Base-by-base conservation (phyloP, 768 basidiomycete genomes). In the Postia placenta region DNA sequence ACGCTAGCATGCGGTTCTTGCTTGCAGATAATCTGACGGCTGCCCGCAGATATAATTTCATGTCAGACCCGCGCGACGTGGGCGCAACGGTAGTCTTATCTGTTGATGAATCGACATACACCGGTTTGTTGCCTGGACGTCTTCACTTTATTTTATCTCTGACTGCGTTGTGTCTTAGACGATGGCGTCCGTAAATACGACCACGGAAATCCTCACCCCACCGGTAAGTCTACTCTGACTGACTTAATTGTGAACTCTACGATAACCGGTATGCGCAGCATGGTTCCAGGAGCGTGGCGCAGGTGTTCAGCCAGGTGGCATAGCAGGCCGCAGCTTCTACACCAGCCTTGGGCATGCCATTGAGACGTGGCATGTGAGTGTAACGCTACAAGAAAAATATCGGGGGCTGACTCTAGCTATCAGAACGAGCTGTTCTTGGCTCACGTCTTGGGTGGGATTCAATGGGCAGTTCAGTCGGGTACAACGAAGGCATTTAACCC, bases 281-380 rank as follows among this genome's bases (percentile, higher is more conserved):
- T 93, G 89, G 90, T 92, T 77, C 62, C 89, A 91, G 64, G 81
- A 85, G 54, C 75, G 72, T 2, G 86, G 86, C 15, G 80, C 83
- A 24, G 87, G 87, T 0, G 77, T 79, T 3, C 70, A 78, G 54
- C 62, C 60, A 23, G 64, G 71, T 17, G 63, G 73, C 22, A 58
- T 61, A 35, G 74, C 81, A 2, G 91, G 89, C 19, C 76, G 90
- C 30, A 89, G 87, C 57, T 92, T 87, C 69, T 92, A 89, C 62
- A 92, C 91, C 0, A 75, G 81, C 53, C 73, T 92, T 0, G 90
- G 90, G 0, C 91, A 94, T 62, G 66, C 81, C 45, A 83, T 81
- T 57, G 81, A 85, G 58, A 89, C 86, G 26, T 90, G 87, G 87
- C 67, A 77, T 68, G 86, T 83, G 46, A 49, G 75, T 64, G 39